phyloP scores from a whole-genome alignment of 352 stramenopile genomes.

The Globisporangium irregulare region DNA sequence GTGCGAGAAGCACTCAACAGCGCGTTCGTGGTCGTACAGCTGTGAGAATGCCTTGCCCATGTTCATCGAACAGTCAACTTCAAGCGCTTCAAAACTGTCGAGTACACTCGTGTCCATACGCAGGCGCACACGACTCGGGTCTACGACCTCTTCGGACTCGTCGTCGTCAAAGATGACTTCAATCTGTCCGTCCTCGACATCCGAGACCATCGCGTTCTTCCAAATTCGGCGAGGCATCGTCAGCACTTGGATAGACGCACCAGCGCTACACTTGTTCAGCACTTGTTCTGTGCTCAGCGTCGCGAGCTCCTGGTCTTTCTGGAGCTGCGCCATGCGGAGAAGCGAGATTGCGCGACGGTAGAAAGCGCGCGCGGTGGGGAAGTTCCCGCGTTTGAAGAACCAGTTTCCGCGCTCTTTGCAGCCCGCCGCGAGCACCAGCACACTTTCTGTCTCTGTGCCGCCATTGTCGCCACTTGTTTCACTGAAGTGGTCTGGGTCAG shows the following conservation, averaged over 20 bases:
- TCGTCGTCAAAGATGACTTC: conserved; percentile 67
- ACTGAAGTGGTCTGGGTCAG: conserved; percentile 18
- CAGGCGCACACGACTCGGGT: conserved; percentile 44
- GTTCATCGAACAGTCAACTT: conserved; percentile 78
- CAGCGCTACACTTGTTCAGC: conserved; percentile 40
- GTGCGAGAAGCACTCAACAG: conserved; percentile 58
- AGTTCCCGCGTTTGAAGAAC: conserved; percentile 66
- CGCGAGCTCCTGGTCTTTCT: conserved; percentile 38
- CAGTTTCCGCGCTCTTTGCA: conserved; percentile 57
- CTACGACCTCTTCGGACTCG: conserved; percentile 48
- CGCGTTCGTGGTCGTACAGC: conserved; percentile 50
- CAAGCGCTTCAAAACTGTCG: conserved; percentile 44
- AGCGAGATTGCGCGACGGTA: conserved; percentile 60
- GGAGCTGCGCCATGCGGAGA: conserved; percentile 39
- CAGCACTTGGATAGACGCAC: conserved; percentile 52
- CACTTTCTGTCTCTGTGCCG: conserved; percentile 4
- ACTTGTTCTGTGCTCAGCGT: conserved; percentile 30
- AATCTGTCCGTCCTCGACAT: conserved; percentile 42
- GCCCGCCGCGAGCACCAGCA: conserved; percentile 22
- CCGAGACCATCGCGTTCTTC: conserved; percentile 61
- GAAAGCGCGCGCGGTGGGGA: conserved; percentile 48
- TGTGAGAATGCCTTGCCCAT: conserved; percentile 70
- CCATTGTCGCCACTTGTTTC: neutral
- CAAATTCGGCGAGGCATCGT: conserved; percentile 20
- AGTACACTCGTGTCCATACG: conserved; percentile 54